Conservation (phyloP, 2,329 filamentous ascomycete genomes). For the Plenodomus lindquistii region DNA sequence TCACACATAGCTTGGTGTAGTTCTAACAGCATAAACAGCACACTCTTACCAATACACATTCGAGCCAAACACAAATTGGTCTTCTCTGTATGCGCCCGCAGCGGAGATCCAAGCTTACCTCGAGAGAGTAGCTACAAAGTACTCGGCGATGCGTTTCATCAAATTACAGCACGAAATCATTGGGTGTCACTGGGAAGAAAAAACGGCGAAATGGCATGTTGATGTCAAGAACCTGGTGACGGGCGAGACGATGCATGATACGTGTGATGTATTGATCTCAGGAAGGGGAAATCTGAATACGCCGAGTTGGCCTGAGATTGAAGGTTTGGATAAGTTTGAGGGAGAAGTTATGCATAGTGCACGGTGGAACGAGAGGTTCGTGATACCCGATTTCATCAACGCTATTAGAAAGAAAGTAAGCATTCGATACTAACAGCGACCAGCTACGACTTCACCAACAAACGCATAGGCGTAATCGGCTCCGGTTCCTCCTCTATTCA, state of each 20-base stretch:
- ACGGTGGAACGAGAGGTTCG: slow-evolving; percentile 40
- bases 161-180: slow-evolving; percentile 42
- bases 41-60: slow-evolving; percentile 52
- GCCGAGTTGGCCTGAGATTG: slow-evolving; percentile 39
- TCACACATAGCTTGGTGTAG: neutral
- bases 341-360: slow-evolving; percentile 44
- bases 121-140: slow-evolving; percentile 39
- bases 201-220: slow-evolving; percentile 43
- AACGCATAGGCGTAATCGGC: slow-evolving; percentile 42
- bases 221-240: slow-evolving; percentile 38
- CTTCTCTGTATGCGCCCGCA: slow-evolving; percentile 46
- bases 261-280: slow-evolving; percentile 35
- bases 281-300: slow-evolving; percentile 40
- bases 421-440: slow-evolving; percentile 2
- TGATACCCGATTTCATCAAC: neutral
- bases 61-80: slow-evolving; percentile 49
- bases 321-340: slow-evolving; percentile 35
- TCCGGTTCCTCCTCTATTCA: slow-evolving; percentile 47
- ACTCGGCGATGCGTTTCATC: slow-evolving; percentile 44
- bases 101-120: slow-evolving; percentile 46
- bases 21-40: slow-evolving; percentile 21
- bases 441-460: slow-evolving; percentile 38
- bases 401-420: neutral
- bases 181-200: slow-evolving; percentile 39
- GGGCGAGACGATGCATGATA: slow-evolving; percentile 29